Base-by-base conservation (phyloP, 2,329 filamentous ascomycete genomes). In the Aspergillus sp. region DNA sequence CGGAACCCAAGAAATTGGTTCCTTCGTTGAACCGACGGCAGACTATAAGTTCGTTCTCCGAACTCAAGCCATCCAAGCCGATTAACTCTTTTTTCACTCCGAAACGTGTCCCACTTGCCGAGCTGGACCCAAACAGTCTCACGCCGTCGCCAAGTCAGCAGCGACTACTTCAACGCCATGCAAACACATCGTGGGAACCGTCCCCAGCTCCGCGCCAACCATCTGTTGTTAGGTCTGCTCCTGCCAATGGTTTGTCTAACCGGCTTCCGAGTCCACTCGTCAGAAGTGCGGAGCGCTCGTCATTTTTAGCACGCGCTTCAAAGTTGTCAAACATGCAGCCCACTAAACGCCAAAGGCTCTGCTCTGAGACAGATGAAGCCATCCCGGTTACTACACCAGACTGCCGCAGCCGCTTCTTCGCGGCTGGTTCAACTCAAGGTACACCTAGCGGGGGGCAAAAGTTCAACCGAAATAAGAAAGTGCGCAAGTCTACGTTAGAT, bases 51-150 rank as follows among this genome's bases (percentile, higher is more conserved):
- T 71, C 77, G n/a, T 71, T 74, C 8, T 78, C 79, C 2, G 80
- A 84, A 59, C 66, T 83, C 58, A 89, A 89, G 73, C 79, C 81
- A n/a, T 78, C 77, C 42, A 84, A 83, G 63, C 77, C 85, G 2
- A 88, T 89, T 55, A 82, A 84, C 51, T 79, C 80, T 2, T 89
- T 87, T 72, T 89, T 89, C 76, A 87, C 83, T 57, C 77, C 83
- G 7, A 85, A 81, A 65, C 82, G 87, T 3, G 82, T 79, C 34
- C 87, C 87, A 11, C 77, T 90, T 56, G 85, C 84, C 19, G 87
- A 90, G 68, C 75, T 90, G 20, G 86, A 89, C 68, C 83, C 85
- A 0, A 90, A 90, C 67, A 82, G 77, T 59, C 86, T 90, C 67
- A 86, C 84, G 1, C 85, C 84, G 20, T 88, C 87, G 8, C 86